These are phyloP conservation scores for Colletotrichum tabaci DNA, from an alignment of 2,329 filamentous ascomycete genomes.

Conservation along the genomic window DNA sequence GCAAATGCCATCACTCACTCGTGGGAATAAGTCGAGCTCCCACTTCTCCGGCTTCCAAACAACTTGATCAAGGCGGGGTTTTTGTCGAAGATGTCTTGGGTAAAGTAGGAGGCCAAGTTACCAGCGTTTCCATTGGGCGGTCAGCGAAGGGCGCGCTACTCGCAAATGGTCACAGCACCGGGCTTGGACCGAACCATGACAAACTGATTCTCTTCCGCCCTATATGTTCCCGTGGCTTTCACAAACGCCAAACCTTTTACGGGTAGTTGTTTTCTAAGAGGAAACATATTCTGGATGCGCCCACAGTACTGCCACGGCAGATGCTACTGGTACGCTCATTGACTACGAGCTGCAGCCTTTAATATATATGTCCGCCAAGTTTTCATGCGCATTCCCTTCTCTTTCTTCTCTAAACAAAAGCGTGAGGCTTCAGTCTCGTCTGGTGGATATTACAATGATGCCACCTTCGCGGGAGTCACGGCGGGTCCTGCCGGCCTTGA, in stretches of 20 bases:
- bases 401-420: conserved; percentile 59
- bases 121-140: neutral
- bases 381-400: conserved; percentile 56
- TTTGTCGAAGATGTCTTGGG: neutral
- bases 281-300: conserved; percentile 39
- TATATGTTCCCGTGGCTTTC: neutral
- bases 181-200: neutral
- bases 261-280: neutral
- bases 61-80: neutral
- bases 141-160: neutral
- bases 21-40: neutral
- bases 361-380: conserved; percentile 54
- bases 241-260: neutral
- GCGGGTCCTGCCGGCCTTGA: conserved; percentile 53
- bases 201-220: neutral
- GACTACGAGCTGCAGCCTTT: conserved; percentile 56
- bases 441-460: conserved; percentile 51
- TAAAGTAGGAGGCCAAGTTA: neutral
- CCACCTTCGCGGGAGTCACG: conserved; percentile 44
- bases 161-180: neutral
- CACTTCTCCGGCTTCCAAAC: neutral
- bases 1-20: neutral
- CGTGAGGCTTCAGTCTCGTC: conserved; percentile 67
- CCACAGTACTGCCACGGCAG: neutral
- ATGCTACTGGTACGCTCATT: conserved; percentile 45